Base-by-base conservation (phyloP, 2,329 filamentous ascomycete genomes). In the Apiospora pterosperma region DNA sequence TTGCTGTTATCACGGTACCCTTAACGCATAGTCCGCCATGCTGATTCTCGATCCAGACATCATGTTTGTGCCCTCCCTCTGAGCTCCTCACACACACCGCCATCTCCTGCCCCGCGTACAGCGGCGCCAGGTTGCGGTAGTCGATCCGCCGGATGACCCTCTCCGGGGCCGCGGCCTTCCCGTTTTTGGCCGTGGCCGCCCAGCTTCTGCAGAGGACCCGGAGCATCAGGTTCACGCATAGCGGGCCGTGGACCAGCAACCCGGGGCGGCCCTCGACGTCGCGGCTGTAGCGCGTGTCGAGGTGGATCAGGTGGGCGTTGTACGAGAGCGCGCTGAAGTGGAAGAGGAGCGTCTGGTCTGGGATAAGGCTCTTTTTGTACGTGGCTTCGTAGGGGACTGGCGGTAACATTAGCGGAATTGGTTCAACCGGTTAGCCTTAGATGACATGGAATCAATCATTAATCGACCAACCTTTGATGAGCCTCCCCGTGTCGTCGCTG, bases 301-400 rank as follows among this genome's bases (percentile, higher is more conserved):
- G 83, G 78, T 99, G 96, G 70, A 99, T 97, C 19, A 85, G 83
- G 77, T 99, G 96, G 1, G 93, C 92, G 77, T 99, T 99, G 81
- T 93, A 94, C 2, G 92, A 95, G 38, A 99, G 85, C 0, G 93
- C 93, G 23, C 91, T 96, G 81, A 95, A 98, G 65, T 94, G 88
- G 79, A 97, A 97, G 63, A 99, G 87, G 5, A 97, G 85, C 5
- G 85, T 81, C 3, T 86, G 82, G 2, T 89, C 89, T 0, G 93
- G 92, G 0, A 79, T 85, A 28, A 97, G 78, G 0, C 80, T 79
- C 69, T 91, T 74, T 25, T 73, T 73, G 67, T 78, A 76, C 19
- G 42, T 23, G 25, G 8, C 36, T 31, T 58, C 28, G 36, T 60
- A 31, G 36, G 41, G 34, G 58, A 38, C 55, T 59, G n/a, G 12